A percentile compares a stretch with the other conserved stretches of the same genome.
These are phyloP conservation scores for Naganishia sp. DNA, from an alignment of 1,284 basidiomycete genomes.

Conservation along the genomic window DNA sequence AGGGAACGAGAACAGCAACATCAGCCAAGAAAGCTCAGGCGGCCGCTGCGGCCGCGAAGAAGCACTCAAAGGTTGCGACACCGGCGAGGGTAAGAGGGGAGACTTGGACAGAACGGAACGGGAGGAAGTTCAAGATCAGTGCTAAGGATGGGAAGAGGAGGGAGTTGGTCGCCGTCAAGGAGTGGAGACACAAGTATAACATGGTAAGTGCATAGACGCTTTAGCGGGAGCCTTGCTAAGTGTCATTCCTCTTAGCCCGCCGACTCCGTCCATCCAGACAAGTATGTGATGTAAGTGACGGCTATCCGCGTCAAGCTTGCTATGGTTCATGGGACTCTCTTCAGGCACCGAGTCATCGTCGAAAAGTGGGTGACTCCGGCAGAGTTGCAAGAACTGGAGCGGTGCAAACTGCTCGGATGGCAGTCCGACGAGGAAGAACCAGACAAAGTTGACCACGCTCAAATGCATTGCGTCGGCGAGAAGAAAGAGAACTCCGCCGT, in stretches of 20 bases:
- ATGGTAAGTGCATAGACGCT: not conserved
- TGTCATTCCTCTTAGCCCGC: not conserved
- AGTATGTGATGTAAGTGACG: conserved; percentile 4
- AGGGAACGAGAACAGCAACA: not conserved
- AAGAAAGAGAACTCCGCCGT: not conserved
- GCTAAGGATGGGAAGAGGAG: not conserved
- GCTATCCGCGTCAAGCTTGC: not conserved
- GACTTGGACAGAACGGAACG: conserved; percentile 11
- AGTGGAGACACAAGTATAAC: conserved; percentile 16
- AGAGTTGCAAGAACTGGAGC: not conserved
- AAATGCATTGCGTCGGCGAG: not conserved
- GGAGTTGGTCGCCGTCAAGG: conserved; percentile 18
- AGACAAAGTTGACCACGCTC: not conserved
- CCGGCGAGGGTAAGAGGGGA: not conserved
- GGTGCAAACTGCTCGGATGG: not conserved
- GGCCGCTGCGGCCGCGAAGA: not conserved
- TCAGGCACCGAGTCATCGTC: conserved; percentile 17
- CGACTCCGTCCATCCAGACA: conserved; percentile 1
- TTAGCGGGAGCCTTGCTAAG: not conserved
- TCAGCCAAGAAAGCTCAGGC: not conserved
- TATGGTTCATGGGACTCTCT: not conserved
- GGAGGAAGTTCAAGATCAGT: conserved; percentile 6
- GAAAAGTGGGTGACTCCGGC: conserved; percentile 12
- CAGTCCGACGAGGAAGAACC: conserved; percentile 8
- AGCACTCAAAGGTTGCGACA: conserved; percentile 3